These are phyloP conservation scores for Lactifluus echinatus DNA, from an alignment of 768 basidiomycete species.

Conservation along the genomic window DNA sequence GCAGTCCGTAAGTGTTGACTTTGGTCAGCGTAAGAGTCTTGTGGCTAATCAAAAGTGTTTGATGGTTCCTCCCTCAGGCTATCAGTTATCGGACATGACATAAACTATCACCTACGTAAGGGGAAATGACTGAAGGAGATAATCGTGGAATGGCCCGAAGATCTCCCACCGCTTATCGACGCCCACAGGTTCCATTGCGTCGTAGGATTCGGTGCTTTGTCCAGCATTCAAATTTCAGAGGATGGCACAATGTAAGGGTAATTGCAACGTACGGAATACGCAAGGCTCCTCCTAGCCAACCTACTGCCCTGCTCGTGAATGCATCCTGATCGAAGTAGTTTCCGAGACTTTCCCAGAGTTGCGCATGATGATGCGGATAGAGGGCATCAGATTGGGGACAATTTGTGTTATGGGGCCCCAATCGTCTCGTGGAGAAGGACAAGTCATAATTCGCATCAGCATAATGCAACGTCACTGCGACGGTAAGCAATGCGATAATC, in stretches of 20 bases:
- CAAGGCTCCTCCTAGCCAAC: slow-evolving; percentile 34
- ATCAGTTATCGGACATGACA: too few species aligned
- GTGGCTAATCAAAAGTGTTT: slow-evolving; percentile 30
- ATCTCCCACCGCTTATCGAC: slow-evolving; percentile 39
- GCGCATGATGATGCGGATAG: slow-evolving; percentile 26
- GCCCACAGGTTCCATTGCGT: slow-evolving; percentile 40
- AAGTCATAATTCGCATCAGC: not conserved
- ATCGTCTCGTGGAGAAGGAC: not conserved
- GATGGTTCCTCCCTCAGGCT: too few species aligned
- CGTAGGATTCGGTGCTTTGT: slow-evolving; percentile 44
- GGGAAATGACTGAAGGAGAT: slow-evolving; percentile 47
- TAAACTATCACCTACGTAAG: slow-evolving; percentile 37
- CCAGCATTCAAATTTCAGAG: not conserved
- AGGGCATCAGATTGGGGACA: slow-evolving; percentile 26
- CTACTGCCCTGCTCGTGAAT: slow-evolving; percentile 31
- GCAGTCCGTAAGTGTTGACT: slow-evolving; percentile 54
- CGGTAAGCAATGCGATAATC: not conserved
- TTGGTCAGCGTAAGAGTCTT: slow-evolving; percentile 40
- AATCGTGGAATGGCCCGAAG: slow-evolving; percentile 33
- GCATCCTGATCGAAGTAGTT: slow-evolving; percentile 25
- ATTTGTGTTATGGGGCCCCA: not conserved
- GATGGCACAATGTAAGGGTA: not conserved
- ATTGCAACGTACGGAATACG: slow-evolving; percentile 30
- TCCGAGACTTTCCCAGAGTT: slow-evolving; percentile 28
- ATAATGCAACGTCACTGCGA: not conserved